Base-by-base conservation (phyloP, 116 monocot species). In the Trichopus zeylanicus region DNA sequence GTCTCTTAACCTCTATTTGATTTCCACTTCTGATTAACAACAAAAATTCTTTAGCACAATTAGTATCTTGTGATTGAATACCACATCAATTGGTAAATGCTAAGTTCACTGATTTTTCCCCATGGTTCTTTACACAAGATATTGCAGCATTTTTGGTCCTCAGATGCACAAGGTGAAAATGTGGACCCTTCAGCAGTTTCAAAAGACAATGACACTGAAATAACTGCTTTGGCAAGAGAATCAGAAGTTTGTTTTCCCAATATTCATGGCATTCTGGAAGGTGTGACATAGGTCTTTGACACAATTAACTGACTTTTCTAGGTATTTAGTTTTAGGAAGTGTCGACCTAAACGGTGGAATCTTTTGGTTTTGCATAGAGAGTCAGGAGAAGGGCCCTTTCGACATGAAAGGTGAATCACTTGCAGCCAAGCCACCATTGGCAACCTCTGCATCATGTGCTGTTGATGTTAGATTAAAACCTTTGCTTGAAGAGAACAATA, bases 101-200 rank as follows among this genome's bases (percentile, higher is more conserved):
- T 39, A 39, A 39, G 16, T 39, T 42, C n/a, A 16, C 42, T 42
- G n/a, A n/a, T n/a, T n/a, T n/a, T n/a, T n/a, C n/a, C n/a, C n/a
- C n/a, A n/a, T 42, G 12, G 42, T 42, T 82, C 26, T 55, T 6
- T 16, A 9, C 12, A 27, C 0, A 55, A 26, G 35, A 72, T 58
- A n/a, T 76, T 61, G 42, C 67, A 79, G 78, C 52, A 66, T 54
- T 59, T 70, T 69, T 48, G 51, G 32, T 70, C 34, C 24, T 24
- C 59, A 20, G 58, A 72, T 73, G 55, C 66, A 55, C 56, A 66
- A 46, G 26, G 48, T 28, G 62, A 64, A 53, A 54, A 39, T 60
- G 26, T 22, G 26, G 26, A 47, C 19, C 12, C 46, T 49, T 33
- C 22, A 2, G 9, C 34, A 46, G 48, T 7, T 15, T 19, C 54